Evolutionary conservation across 306 rosid species (phyloP), one percentile per base, ranked within the genome.

Genomic region (Quercus cerris): DNA sequence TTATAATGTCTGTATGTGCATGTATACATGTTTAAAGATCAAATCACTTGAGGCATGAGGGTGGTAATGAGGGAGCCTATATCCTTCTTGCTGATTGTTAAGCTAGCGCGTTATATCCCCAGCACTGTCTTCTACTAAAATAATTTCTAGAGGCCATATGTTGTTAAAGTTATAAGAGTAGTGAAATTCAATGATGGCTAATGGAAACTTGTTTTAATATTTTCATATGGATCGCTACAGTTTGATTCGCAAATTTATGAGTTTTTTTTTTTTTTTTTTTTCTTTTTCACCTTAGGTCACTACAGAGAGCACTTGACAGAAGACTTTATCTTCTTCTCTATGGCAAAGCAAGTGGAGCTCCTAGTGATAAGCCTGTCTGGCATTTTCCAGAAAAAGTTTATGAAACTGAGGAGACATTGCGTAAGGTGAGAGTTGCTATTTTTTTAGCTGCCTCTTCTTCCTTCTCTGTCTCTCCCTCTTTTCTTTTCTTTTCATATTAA

Each of bases 291-390:
- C 41, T 73, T 73, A 93, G 99, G 91, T 95, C 99, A 77, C 83
- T 94, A 80, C 90, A 91, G 77, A 88, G 98, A 78, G 97, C 98
- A 78, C 97, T 92, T 67, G 98, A 95, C 85, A 85, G 89, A 84
- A 90, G 97, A 85, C 84, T 93, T 15, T 95, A 95, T 83, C 99
- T 95, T 86, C 89, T 95, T 80, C 79, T 91, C 64, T 81, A 62
- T 57, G 93, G 97, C 14, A 67, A 77, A 28, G 73, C 94, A 28
- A 71, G 81, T 79, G 94, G 93, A 54, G 86, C 85, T 74, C 86
- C 89, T 73, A 81, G 88, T 1, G 86, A 84, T 75, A 81, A 94
- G 69, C 90, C 92, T 10, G 86, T 85, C 80, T 95, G 97, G 97
- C 93, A 95, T 83, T 91, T 95, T 82, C 97, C 99, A 13, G 94